Base-by-base conservation (phyloP, 2,329 filamentous ascomycete genomes). In the Exophiala phaeomuriformis region DNA sequence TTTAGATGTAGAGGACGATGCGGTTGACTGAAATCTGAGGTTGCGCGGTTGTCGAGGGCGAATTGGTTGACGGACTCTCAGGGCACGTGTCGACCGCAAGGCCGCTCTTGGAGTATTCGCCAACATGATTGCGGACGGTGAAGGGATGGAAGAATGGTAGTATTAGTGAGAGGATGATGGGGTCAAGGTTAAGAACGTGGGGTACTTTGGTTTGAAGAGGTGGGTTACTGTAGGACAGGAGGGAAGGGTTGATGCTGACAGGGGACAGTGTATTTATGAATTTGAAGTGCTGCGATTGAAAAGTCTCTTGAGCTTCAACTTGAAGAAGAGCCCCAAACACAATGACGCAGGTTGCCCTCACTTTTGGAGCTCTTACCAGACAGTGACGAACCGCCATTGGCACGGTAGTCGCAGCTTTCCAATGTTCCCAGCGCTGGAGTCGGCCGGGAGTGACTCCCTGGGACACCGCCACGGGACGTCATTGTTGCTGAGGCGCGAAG, bases 91-190 rank as follows among this genome's bases (percentile, higher is more conserved):
- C 10, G 57, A 56, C 47, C 57, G 51, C 7, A 51, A 39, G 40
- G 51, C 57, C 43, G 40, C 51, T 43, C 53, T 39, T 3, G 57
- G 57, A 47, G 53, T 59, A 33, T 40, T 59, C 41, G 51, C 40
- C 8, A 56, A 42, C 57, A 59, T 59, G 29, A 6, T 52, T 44
- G 27, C 35, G 7, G 30, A 27, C 32, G 10, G 28, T 45, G 42
- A 32, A 32, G 31, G 10, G 3, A 32, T 3, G 28, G 6, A 29
- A 32, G 10, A 29, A 33, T 10, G 28, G 6, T 31, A 33, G 7
- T 6, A 45, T 1, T 8, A n/a, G 35, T 8, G 35, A 37, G 35
- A n/a, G n/a, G n/a, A 19, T 19, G 19, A 19, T 1, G 19, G 19
- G 19, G 19, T 19, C 19, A 19, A 19, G 19, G 19, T 19, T 19